Evolutionary conservation across 352 stramenopile species (phyloP), one percentile per base, ranked within the genome.

Genomic region (Elongisporangium anandrum): DNA sequence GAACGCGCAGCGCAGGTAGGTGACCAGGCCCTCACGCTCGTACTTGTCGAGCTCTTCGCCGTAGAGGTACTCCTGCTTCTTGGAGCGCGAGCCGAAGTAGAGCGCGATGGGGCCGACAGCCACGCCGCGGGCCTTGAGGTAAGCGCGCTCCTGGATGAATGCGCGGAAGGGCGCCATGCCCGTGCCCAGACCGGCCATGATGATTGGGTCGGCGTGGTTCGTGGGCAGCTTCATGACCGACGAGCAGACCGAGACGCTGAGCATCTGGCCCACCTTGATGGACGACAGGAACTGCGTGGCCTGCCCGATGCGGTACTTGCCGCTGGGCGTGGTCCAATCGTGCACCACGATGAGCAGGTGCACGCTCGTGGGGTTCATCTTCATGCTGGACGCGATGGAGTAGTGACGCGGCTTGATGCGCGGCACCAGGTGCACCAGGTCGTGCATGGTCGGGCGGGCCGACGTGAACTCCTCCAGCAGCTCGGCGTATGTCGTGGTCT

Each of bases 31-130:
- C 26, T 94, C 83, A 19, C 79, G 68, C 63, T 94, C 77, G 69
- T 94, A 96, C 61, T 77, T 66, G 58, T 96, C 83, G 21, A 94
- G 74, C 66, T 96, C 86, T 41, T 99, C 91, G 41, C 86, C 79
- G 73, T 99, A 99, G 23, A 99, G 78, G 71, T 97, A 99, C 79
- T 99, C 97, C 52, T 95, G 79, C n/a, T 86, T 65, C 55, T 86
- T 84, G 65, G 89, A 85, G 52, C 97, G 95, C 72, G 92, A 97
- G 57, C 97, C 97, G 84, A 99, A 99, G 81, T 99, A 97, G 17
- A 97, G 69, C 34, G 81, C 83, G 19, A 95, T 77, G 0, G 86
- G 83, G 16, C 85, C 88, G 10, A 96, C 81, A 59, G 76, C 69
- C 19, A 88, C 65, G 48, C 81, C 78, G 51, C 83, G 63, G 9